phyloP scores from a whole-genome alignment of 2,329 filamentous ascomycete genomes.

The Trichoderma sp. region DNA sequence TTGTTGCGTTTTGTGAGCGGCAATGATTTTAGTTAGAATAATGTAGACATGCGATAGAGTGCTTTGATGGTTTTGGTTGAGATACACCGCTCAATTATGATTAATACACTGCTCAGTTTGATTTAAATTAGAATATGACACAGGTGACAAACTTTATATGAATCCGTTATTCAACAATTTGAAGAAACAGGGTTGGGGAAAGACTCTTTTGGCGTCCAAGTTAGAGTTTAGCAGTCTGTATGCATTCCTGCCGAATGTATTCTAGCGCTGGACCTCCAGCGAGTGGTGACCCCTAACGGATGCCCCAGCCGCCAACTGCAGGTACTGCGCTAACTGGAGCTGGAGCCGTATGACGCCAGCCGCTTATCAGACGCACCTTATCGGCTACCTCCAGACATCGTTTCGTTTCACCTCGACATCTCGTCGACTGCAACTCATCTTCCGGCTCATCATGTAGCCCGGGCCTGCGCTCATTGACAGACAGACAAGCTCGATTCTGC shows the following conservation, averaged over 20 bases:
- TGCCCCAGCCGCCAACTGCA: no score
- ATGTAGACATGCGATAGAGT: neutral
- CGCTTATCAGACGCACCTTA: neutral
- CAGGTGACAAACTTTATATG: no score
- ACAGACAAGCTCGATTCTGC: neutral
- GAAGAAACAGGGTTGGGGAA: no score
- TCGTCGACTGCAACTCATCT: neutral
- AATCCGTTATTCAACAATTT: no score
- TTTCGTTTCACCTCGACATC: neutral
- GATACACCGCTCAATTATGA: no score
- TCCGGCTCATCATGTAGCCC: conserved; percentile 11
- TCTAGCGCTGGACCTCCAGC: no score
- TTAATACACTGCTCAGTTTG: neutral
- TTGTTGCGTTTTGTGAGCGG: neutral
- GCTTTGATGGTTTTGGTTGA: neutral
- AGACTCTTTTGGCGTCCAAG: neutral
- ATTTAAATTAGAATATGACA: neutral
- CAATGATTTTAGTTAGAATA: neutral
- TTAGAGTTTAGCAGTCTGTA: neutral
- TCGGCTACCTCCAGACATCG: neutral
- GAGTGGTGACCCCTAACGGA: no score
- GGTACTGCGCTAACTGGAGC: no score
- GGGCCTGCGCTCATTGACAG: neutral
- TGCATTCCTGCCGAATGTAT: no score
- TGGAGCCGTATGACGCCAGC: neutral